Evolutionary conservation across 371 early-diverging fungal genomes (phyloP), one percentile per base, ranked within the genome.

Genomic region (Zopfochytrium polystomum): DNA sequence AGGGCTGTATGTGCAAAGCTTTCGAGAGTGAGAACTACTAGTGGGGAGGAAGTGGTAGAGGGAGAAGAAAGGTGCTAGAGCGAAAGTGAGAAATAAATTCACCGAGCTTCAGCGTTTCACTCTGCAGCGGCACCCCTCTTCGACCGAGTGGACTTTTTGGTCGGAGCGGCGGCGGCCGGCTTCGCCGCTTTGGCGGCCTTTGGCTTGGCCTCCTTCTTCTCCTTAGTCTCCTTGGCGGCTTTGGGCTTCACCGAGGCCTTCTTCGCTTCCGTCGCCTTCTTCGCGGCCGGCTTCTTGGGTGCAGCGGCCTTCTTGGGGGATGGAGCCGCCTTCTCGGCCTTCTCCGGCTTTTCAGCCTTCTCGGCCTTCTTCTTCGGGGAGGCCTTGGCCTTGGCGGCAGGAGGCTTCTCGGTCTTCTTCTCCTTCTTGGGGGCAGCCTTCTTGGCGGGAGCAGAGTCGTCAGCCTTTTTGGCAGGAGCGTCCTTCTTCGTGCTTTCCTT

Each of bases 281-380:
- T 72, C 52, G 70, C 71, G 69, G 68, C 70, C 73, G 59, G 67
- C 71, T 74, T 79, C 23, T 13, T 30, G 26, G 59, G 35, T 43
- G 79, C 73, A 52, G 74, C 72, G 53, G 80, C 66, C 73, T 77
- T 80, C 78, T 80, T 80, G 55, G 83, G 48, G 60, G 64, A 5
- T 34, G 51, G 27, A 4, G 44, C 23, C 22, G 67, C 73, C 47
- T 76, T 70, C 46, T 72, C 74, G 52, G 82, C 70, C 71, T 77
- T 78, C 75, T 78, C 79, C 48, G 78, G 71, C 55, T 74, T 64
- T 44, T 80, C 66, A 23, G 58, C 33, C 25, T 55, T n/a, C 32
- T 42, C 27, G 13, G 53, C 42, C 1, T 52, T 42, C 46, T 46
- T 57, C 20, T 51, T 56, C 42, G 79, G 65, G 38, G 70, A 55